Evolutionary conservation across 2,329 filamentous ascomycete genomes (phyloP).

Genomic region (Hymenoscyphus scutula): DNA sequence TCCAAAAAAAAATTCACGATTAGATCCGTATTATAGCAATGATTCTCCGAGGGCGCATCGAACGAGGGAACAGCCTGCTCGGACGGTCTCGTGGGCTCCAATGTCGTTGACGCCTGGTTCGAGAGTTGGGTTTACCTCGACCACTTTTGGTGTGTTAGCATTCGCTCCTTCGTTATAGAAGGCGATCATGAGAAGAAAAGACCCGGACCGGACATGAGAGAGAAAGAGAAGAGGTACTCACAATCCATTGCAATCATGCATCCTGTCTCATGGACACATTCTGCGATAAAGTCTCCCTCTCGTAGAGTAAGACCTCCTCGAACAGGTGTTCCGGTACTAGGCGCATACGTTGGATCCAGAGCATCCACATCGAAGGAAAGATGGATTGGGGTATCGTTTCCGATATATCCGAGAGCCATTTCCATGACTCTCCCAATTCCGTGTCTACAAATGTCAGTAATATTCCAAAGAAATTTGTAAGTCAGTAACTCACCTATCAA

Average conservation of each 20-base stretch:
- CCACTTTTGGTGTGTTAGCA: slow-evolving; percentile 43
- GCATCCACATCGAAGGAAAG: slow-evolving; percentile 97
- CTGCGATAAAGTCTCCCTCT: slow-evolving; percentile 96
- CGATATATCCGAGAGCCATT: slow-evolving; percentile 96
- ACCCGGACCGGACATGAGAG: too few species aligned
- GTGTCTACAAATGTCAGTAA: slow-evolving; percentile 52
- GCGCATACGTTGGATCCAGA: slow-evolving; percentile 92
- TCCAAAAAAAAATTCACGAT: slow-evolving; percentile 2
- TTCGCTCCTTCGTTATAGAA: background rate
- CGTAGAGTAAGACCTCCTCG: slow-evolving; percentile 88
- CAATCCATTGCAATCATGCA: slow-evolving; percentile 73
- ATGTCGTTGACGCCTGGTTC: slow-evolving; percentile 52
- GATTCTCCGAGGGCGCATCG: slow-evolving; percentile 91
- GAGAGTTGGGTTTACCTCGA: slow-evolving; percentile 76
- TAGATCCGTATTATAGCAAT: slow-evolving; percentile 64
- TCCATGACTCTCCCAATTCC: slow-evolving; percentile 96
- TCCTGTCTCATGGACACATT: slow-evolving; percentile 77
- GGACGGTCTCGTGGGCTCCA: slow-evolving; percentile 80
- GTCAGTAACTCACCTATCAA: slow-evolving; percentile 67
- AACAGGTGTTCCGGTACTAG: slow-evolving; percentile 92
- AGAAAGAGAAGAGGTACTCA: background rate
- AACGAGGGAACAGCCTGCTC: slow-evolving; percentile 87
- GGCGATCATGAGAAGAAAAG: too few species aligned
- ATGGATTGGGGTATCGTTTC: slow-evolving; percentile 91
- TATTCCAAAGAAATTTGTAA: background rate